These are phyloP conservation scores for Calonectria montana DNA, from an alignment of 2,329 filamentous ascomycete species.

Conservation along the genomic window DNA sequence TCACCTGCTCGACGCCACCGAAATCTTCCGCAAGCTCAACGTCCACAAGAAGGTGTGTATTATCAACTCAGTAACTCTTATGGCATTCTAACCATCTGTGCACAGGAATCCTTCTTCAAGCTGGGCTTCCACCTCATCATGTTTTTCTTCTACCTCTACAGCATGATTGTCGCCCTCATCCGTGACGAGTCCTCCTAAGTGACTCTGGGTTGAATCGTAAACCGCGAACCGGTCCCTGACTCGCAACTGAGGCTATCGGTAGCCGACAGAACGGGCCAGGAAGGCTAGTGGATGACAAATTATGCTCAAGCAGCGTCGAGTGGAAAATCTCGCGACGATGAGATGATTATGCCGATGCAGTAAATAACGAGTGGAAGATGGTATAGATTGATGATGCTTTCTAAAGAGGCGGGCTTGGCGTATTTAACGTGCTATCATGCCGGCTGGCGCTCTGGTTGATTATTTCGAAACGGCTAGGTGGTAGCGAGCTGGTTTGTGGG, in stretches of 20 bases:
- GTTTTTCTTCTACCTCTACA: conserved; percentile 99
- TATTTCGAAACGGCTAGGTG: conserved; percentile 39
- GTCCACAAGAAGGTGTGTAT: conserved; percentile 92
- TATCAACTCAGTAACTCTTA: background rate
- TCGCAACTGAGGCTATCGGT: conserved; percentile 21
- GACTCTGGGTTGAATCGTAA: conserved; percentile 28
- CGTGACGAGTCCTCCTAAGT: conserved; percentile 88
- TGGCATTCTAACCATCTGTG: conserved; percentile 34
- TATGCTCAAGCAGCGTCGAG: conserved; percentile 22
- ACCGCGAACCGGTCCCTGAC: conserved; percentile 23
- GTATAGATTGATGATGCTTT: conserved; percentile 40
- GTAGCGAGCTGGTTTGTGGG: conserved; percentile 32
- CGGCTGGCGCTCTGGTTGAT: conserved; percentile 48
- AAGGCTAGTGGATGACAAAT: conserved; percentile 13
- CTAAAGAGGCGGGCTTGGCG: conserved; percentile 45
- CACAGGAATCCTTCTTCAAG: conserved; percentile 97
- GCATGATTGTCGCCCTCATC: conserved; percentile 97
- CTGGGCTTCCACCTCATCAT: conserved; percentile 98
- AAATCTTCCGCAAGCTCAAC: conserved; percentile 99
- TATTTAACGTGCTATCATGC: conserved; percentile 46
- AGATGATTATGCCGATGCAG: conserved; percentile 38
- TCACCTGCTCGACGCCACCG: conserved; percentile 95
- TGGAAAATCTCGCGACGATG: conserved; percentile 35
- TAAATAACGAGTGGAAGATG: conserved; percentile 43
- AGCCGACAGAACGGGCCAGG: conserved; percentile 24